Evolutionary conservation across 192 early-diverging fungal genomes (phyloP), one percentile per base, ranked within the genome.

Genomic region (Geranomyces michiganensis): DNA sequence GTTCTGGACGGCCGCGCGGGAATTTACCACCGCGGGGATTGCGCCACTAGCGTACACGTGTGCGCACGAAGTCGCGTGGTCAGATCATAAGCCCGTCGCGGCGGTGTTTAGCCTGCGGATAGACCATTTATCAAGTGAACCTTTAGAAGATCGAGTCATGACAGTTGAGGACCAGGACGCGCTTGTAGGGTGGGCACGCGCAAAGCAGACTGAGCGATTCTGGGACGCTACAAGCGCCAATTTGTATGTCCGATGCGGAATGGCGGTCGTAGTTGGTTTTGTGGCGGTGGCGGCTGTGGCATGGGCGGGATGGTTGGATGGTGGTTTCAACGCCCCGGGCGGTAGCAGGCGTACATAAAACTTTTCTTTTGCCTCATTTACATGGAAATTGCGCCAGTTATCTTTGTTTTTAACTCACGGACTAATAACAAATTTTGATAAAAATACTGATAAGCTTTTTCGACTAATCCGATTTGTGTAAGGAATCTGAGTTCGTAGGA

Each of bases 31-130:
- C 8, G 15, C 56, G 9, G 58, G 30, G 29, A 49, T 79, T 21
- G 12, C 32, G 17, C 32, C 45, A 7, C 49, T 79, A 9, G 67
- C 44, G 22, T 79, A 79, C 56, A n/a, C 27, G 27, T 65, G 75
- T 29, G 62, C 70, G 27, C 30, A 47, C 45, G 33, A 49, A 24
- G 56, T 73, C 29, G 27, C 46, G 30, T 79, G 71, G 71, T 69
- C 65, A 17, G 78, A 79, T 44, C 78, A 79, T 47, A 66, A 79
- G 29, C 78, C 78, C 56, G 78, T 79, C 30, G 46, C 70, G 41
- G 78, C 55, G 29, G 55, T 77, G 30, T 79, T 61, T 53, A 22
- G 59, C 33, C 32, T 78, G 41, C 47, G 64, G n/a, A 21, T 72
- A 17, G 70, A 72, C 45, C 22, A 17, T 19, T 19, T 33, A 7